Conservation (phyloP, 176 grass and related monocot species). For the Zea mays region Zm-B73-REFERENCE-NAM-5.0 NC_050098.1:230122501-230123000, state of each 20-base stretch:
- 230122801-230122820: background rate
- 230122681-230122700: background rate
- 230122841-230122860: background rate
- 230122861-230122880: background rate
- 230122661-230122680: background rate
- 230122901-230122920: background rate
- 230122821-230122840: background rate
- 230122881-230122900: background rate
- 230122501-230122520: constrained; percentile 97
- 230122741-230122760: background rate
- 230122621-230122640: background rate
- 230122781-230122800: background rate
- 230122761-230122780: background rate
- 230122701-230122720: no score
- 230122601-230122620: constrained; percentile 13
- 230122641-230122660: background rate
- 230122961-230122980: background rate
- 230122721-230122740: no score
- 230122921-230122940: no score
- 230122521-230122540: constrained; percentile 90
- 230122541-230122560: constrained; percentile 98
- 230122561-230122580: constrained; percentile 58
- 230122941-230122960: background rate
- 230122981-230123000: background rate
- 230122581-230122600: background rate